Base-by-base conservation (phyloP, 1,284 basidiomycete species). In the Moesziomyces globuligerus region DNA sequence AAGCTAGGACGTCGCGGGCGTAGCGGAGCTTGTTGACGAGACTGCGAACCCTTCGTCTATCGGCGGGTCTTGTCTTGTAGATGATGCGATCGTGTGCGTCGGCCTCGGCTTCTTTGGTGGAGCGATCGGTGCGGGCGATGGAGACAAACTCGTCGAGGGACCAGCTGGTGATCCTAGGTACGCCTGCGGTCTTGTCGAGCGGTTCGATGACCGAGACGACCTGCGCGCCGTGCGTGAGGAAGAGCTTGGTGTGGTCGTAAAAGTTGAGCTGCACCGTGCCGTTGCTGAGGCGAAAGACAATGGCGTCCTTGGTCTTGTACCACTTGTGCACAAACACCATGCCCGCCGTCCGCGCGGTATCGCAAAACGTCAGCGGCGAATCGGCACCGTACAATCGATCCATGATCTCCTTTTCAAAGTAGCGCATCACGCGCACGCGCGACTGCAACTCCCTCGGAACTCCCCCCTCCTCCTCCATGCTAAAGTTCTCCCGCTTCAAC, bases 241-340 rank as follows among this genome's bases (percentile, higher is more conserved):
- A 90, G 56, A 98, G 85, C 83, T 98, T 98, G 37, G 91, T 91
- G 85, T 98, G 95, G 84, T 98, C 95, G 84, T 92, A 93, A 83
- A 97, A 98, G 86, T 98, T 98, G 87, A 98, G 95, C 92, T 96
- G 94, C 7, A 98, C 84, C 42, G 92, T 89, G 74, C 94, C 93
- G 81, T 96, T 93, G 83, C 91, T 93, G 81, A 98, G 85, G 84
- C 94, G 91, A 87, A 98, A 98, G 29, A 98, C 90, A 68, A 98
- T 95, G 45, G 96, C 93, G 76, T 94, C 90, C 84, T 94, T 94
- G 90, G 94, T 94, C 61, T 95, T 87, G 72, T 97, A 87, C 84
- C 96, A 98, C 84, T 93, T 93, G 84, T 93, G 91, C 39, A 98
- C 90, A 85, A 95, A 97, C 72, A 91, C 89, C 91, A 98, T 93